Percentiles rank a stretch among this genome's conserved stretches.
Evolutionary conservation across 2,329 filamentous ascomycete species (phyloP).

Genomic region (Coleophoma eucalyptorum): DNA sequence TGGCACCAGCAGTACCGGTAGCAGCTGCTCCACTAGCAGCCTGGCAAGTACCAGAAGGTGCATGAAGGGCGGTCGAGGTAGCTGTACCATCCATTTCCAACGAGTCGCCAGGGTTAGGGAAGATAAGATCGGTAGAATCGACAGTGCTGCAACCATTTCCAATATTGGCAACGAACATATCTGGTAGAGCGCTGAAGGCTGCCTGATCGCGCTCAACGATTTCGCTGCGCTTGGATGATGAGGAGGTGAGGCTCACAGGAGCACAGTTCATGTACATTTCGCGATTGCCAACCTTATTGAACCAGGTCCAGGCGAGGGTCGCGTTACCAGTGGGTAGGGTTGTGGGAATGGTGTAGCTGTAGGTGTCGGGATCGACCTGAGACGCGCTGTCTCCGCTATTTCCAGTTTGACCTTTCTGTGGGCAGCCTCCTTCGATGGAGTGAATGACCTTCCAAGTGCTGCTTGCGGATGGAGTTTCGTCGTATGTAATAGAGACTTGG

Average conservation of each 20-base stretch:
- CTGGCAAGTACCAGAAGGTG: neutral
- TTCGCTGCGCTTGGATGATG: slow-evolving; percentile 38
- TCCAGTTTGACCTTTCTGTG: slow-evolving; percentile 50
- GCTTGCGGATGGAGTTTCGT: slow-evolving; percentile 60
- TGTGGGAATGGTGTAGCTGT: slow-evolving; percentile 67
- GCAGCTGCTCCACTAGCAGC: slow-evolving; percentile 3
- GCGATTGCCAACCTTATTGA: slow-evolving; percentile 87
- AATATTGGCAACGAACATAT: slow-evolving; percentile 75
- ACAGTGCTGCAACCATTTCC: slow-evolving; percentile 50
- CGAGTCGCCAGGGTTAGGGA: slow-evolving; percentile 61
- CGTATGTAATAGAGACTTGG: slow-evolving; percentile 82
- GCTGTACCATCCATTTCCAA: slow-evolving; percentile 42
- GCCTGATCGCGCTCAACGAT: slow-evolving; percentile 32
- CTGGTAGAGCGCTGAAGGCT: slow-evolving; percentile 60
- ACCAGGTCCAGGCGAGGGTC: slow-evolving; percentile 89
- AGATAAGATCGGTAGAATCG: slow-evolving; percentile 55
- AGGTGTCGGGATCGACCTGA: slow-evolving; percentile 47
- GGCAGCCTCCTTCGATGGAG: slow-evolving; percentile 83
- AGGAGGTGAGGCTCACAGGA: slow-evolving; percentile 59
- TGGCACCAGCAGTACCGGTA: slow-evolving; percentile 7
- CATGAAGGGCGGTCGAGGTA: slow-evolving; percentile 17
- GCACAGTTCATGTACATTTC: slow-evolving; percentile 99
- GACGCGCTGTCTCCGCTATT: slow-evolving; percentile 51
- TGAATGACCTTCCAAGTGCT: slow-evolving; percentile 86
- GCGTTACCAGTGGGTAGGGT: slow-evolving; percentile 73